Base-by-base conservation (phyloP, 73 alveolate species). In the Paraurostyla sp. region DNA sequence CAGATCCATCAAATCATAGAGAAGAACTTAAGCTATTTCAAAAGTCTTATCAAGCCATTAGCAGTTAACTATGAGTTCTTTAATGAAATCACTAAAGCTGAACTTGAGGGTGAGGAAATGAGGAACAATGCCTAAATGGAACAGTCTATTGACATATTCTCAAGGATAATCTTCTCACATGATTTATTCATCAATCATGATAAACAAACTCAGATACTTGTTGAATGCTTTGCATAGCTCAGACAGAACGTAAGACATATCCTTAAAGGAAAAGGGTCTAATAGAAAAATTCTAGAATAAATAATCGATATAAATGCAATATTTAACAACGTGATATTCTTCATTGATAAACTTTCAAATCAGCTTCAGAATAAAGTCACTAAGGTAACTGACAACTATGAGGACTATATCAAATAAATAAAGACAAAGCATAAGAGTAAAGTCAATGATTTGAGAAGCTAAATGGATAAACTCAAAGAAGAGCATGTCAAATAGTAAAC, bases 271-370 rank as follows among this genome's bases (percentile, higher is more conserved):
- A 65, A 65, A 65, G 82, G 58, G 13, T 15, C 18, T 40, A 65
- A 65, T 38, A 4, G 40, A 32, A 40, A 65, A 22, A 38, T 65
- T 3, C 13, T 65, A 40, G 82, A 65, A 2, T 0, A 33, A 7
- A n/a, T 65, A 40, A 58, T 65, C 0, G 82, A 65, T 38, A 65
- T 65, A 3, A 65, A 65, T 40, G 56, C 82, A 3, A 65, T 65
- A 3, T 65, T 65, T 38, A 65, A 65, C 46, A 65, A 65, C 42
- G 6, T 65, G 58, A 38, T 65, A 40, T 65, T 65, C 58, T 65
- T 65, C 25, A 65, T 65, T 6, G 82, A 65, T 59, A 16, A 29
- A 22, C 2, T 59, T n/a, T n/a, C n/a, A n/a, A n/a, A n/a, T n/a
- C n/a, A n/a, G n/a, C n/a, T n/a, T n/a, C n/a, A n/a, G n/a, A n/a